Evolutionary conservation across 1,139 yeast genomes (phyloP).

Genomic region (Suhomyces anneliseae): DNA sequence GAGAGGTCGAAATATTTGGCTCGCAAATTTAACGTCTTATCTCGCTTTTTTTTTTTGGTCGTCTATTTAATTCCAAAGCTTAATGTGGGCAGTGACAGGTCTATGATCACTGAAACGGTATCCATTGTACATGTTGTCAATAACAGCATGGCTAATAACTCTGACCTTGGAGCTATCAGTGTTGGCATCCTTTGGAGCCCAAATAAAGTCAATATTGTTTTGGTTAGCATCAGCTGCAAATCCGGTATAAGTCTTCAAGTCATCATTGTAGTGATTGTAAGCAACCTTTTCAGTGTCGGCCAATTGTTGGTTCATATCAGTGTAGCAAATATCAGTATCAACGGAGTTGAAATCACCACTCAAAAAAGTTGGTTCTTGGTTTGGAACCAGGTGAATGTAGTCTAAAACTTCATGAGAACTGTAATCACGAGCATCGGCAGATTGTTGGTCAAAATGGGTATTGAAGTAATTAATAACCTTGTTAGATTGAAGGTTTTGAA

Average conservation of each 20-base stretch:
- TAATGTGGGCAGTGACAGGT: conserved; percentile 36
- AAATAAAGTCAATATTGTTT: conserved; percentile 29
- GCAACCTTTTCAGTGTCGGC: conserved; percentile 24
- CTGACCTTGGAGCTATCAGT: conserved; percentile 5
- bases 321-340: conserved; percentile 30
- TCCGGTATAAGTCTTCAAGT: conserved; percentile 41
- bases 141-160: conserved; percentile 36
- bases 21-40: too few species aligned
- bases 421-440: conserved; percentile 37
- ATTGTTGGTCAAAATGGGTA: conserved; percentile 47
- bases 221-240: conserved; percentile 29
- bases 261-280: conserved; percentile 22
- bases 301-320: conserved; percentile 22
- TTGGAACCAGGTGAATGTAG: conserved; percentile 27
- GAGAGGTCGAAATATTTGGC: too few species aligned
- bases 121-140: conserved; percentile 27
- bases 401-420: conserved; percentile 33
- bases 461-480: conserved; percentile 35
- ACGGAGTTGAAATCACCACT: conserved; percentile 44
- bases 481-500: conserved; percentile 24
- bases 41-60: not conserved
- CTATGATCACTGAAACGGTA: conserved; percentile 46
- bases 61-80: conserved; percentile 9
- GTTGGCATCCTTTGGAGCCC: conserved; percentile 24
- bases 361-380: conserved; percentile 33